Evolutionary conservation across 306 rosid species (phyloP), one percentile per base, ranked within the genome.

Genomic region (Ceratonia siliqua): DNA sequence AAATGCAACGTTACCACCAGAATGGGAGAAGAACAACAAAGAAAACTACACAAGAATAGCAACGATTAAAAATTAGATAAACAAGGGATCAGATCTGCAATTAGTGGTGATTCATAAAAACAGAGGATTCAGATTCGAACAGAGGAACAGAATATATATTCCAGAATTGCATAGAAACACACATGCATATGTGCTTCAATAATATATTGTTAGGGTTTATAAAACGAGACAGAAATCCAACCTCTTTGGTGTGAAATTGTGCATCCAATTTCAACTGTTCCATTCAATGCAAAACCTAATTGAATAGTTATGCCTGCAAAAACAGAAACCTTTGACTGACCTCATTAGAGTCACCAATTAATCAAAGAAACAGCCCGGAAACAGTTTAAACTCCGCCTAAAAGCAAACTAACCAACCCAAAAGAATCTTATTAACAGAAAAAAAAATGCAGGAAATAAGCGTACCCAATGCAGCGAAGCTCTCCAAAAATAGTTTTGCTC

Each of bases 201-300:
- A 42, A 75, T 46, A 61, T 62, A 78, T 21, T 53, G 64, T 63
- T 70, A 43, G 70, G 81, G 79, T 45, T 79, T 74, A 66, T 50
- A 46, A 69, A 50, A 67, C 17, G 38, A 56, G 68, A 78, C 28
- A 53, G 80, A 72, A 87, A 81, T 70, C 84, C 49, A 83, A 93
- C 98, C 97, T 87, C 87, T 66, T 62, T 84, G 39, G 75, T 68
- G 5, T 67, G 82, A 89, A 85, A 79, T 79, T 86, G 83, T 78
- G 82, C 73, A 45, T 54, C 86, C 75, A 83, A 82, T 72, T 84
- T 82, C 52, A 36, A 67, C 85, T 80, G 91, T 79, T 87, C 89
- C 95, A 93, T 89, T 72, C 74, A 63, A 83, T 50, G 75, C 45
- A 72, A 78, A 73, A 75, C 68, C 82, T 67, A 82, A 83, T 71